Evolutionary conservation across 2,329 filamentous ascomycete genomes (phyloP), one percentile per base, ranked within the genome.

Genomic region (Xylaria sp.): DNA sequence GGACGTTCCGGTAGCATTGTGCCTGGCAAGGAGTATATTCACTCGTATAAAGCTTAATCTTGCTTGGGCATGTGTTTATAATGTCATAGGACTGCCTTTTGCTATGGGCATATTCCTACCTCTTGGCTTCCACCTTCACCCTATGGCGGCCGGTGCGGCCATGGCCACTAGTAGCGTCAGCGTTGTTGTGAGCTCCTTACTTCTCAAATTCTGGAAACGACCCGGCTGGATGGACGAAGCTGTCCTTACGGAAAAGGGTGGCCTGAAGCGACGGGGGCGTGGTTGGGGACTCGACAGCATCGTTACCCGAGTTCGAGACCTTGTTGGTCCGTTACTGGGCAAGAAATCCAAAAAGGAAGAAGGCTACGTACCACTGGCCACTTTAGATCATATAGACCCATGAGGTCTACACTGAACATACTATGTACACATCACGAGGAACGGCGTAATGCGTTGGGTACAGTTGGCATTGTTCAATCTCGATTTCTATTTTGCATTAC

Each of bases 51-150:
- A 96, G 81, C 78, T 96, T 68, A 99, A 99, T 76, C 84, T 99
- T 2, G 81, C 88, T 2, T 97, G 95, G 91, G 93, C 93, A 0
- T 98, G 93, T 75, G 80, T 92, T 65, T 99, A 99, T 84, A 99
- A 99, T 76, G 65, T 92, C 49, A 79, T 98, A 63, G 95, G 95
- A 1, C 83, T 99, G 13, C 95, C 95, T 2, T 96, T 99, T 70
- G 95, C 95, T 40, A 98, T 98, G 95, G 95, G 95, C 23, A 79
- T 98, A 70, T 96, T 98, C 80, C 81, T 99, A 4, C 94, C 95
- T 0, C 87, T 97, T 67, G 95, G 94, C 31, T 86, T 91, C 63
- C 89, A 93, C 71, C 81, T 98, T 67, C 95, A 96, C 68, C 93
- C 95, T 23, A 94, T 98, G 89, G 93, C 93, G 51, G 95, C 95